Percentiles rank a stretch among this genome's conserved stretches.
Evolutionary conservation across 345 rosid species (phyloP).

Genomic region (Syzygium aromaticum): DNA sequence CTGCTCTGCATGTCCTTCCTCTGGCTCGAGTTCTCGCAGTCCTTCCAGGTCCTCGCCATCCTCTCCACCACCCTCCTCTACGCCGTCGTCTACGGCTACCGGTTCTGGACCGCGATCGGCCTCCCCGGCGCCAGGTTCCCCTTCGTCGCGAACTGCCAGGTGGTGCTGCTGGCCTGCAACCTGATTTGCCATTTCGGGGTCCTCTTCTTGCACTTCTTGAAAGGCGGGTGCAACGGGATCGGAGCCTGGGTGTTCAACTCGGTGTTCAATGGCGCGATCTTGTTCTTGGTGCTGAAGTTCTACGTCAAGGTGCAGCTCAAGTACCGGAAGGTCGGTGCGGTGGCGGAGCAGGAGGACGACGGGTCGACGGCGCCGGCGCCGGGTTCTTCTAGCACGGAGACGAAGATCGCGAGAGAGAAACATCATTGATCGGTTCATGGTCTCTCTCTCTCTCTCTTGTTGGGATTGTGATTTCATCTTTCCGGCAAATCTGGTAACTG

Average conservation of each 20-base stretch:
- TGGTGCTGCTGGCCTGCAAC: constrained; percentile 48
- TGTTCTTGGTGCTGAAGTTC: constrained; percentile 55
- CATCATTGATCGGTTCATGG: not conserved
- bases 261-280: constrained; percentile 53
- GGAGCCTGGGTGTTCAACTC: constrained; percentile 89
- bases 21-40: constrained; percentile 92
- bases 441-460: not conserved
- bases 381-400: not conserved
- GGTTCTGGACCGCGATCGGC: constrained; percentile 91
- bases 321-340: not conserved
- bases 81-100: constrained; percentile 74
- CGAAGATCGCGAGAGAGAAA: not conserved
- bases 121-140: constrained; percentile 65
- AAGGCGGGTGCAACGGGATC: constrained; percentile 91
- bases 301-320: constrained; percentile 34
- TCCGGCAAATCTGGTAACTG: not conserved
- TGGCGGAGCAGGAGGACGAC: not conserved
- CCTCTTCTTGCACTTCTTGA: constrained; percentile 50
- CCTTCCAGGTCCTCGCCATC: constrained; percentile 79
- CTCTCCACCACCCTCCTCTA: constrained; percentile 51
- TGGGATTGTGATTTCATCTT: not conserved
- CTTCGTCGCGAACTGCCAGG: constrained; percentile 60
- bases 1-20: constrained; percentile 66
- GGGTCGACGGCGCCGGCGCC: not conserved
- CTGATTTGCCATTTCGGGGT: constrained; percentile 77